These are phyloP conservation scores for Nothopassalora personata DNA, from an alignment of 2,329 filamentous ascomycete species.

Conservation along the genomic window DNA sequence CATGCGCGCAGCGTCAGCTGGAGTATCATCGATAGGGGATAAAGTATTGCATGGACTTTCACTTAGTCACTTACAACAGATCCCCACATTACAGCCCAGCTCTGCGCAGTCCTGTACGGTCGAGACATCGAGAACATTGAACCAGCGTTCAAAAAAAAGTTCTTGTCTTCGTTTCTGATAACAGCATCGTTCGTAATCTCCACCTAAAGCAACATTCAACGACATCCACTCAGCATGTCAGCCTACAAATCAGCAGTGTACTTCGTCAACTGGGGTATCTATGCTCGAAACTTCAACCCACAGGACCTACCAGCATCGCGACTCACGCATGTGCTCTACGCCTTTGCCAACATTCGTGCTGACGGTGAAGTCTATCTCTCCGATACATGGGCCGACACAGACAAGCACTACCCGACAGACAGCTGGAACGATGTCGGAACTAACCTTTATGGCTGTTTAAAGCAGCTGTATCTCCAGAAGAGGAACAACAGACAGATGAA, in stretches of 20 bases:
- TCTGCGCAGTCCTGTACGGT: neutral
- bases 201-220: neutral
- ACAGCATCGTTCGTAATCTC: neutral
- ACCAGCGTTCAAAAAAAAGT: neutral
- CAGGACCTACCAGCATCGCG: slow-evolving; percentile 74
- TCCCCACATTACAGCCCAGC: neutral
- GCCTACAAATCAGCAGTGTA: neutral
- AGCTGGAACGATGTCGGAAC: slow-evolving; percentile 59
- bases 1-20: neutral
- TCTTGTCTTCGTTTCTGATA: neutral
- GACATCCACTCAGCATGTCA: neutral
- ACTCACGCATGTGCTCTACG: slow-evolving; percentile 85
- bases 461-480: slow-evolving; percentile 72
- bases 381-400: slow-evolving; percentile 62
- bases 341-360: slow-evolving; percentile 79
- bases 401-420: slow-evolving; percentile 66
- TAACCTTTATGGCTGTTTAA: slow-evolving; percentile 71
- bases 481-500: slow-evolving; percentile 71
- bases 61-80: neutral
- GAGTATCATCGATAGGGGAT: neutral
- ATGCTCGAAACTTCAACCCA: slow-evolving; percentile 63
- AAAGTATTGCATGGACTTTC: neutral
- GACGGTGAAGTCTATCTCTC: slow-evolving; percentile 75
- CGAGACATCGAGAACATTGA: neutral
- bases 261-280: neutral